These are phyloP conservation scores for Taphrina communis DNA, from an alignment of 1,139 yeast genomes.

Conservation along the genomic window DNA sequence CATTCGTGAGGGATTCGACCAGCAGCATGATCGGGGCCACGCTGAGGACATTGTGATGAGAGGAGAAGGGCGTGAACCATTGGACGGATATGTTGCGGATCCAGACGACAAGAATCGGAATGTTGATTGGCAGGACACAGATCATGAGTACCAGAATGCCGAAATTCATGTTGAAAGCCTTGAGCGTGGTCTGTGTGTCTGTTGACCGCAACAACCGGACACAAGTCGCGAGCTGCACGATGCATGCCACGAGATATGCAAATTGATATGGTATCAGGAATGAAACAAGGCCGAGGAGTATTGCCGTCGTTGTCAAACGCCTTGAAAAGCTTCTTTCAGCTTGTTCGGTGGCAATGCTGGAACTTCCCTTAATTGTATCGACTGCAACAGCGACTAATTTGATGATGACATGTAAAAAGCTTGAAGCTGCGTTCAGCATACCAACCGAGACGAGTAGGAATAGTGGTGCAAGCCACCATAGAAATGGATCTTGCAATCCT, in stretches of 20 bases:
- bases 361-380: background rate
- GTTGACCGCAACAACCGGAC: conserved; percentile 39
- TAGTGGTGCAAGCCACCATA: conserved; percentile 66
- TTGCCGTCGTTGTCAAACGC: conserved; percentile 48
- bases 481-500: conserved; percentile 66
- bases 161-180: conserved; percentile 48
- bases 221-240: conserved; percentile 53
- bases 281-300: conserved; percentile 58
- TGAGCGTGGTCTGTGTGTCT: conserved; percentile 2
- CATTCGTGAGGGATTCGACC: conserved; percentile 48
- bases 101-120: conserved; percentile 52
- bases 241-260: conserved; percentile 65
- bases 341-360: conserved; percentile 8
- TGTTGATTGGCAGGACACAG: conserved; percentile 51
- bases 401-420: conserved; percentile 10
- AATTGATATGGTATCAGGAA: conserved; percentile 79
- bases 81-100: conserved; percentile 49
- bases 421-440: conserved; percentile 50
- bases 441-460: conserved; percentile 62
- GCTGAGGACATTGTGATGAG: conserved; percentile 50
- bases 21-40: conserved; percentile 50
- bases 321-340: conserved; percentile 37
- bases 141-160: conserved; percentile 50
- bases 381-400: background rate
- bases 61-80: conserved; percentile 50